A percentile compares a stretch with the other conserved stretches of the same genome.
Conservation (phyloP, 805 yeast genomes). For the Ogataea salicorniae region DNA sequence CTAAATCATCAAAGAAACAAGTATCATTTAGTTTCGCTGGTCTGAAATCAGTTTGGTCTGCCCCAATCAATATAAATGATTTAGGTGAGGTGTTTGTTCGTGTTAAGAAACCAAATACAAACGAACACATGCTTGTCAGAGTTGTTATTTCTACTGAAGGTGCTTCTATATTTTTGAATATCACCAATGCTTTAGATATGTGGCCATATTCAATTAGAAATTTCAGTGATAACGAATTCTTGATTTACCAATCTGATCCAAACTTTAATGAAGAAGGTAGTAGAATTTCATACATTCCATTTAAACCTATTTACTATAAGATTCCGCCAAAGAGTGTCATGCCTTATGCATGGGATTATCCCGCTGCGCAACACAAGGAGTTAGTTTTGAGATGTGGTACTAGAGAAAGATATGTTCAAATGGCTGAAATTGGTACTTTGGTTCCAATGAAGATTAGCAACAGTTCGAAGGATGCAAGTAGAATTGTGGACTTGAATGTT, state of each 20-base stretch:
- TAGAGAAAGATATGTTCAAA: slow-evolving; percentile 69
- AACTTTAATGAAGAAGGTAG: slow-evolving; percentile 59
- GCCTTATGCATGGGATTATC: slow-evolving; percentile 99
- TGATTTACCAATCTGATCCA: slow-evolving; percentile 84
- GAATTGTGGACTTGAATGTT: slow-evolving; percentile 80
- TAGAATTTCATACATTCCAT: slow-evolving; percentile 47
- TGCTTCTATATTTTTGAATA: slow-evolving; percentile 73
- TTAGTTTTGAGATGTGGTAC: slow-evolving; percentile 67
- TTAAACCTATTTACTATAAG: slow-evolving; percentile 73
- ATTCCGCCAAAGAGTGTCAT: slow-evolving; percentile 88
- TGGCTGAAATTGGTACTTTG: slow-evolving; percentile 89
- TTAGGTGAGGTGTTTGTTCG: slow-evolving; percentile 78
- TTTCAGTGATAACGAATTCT: slow-evolving; percentile 81
- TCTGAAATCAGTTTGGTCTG: slow-evolving; percentile 65
- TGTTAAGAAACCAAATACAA: slow-evolving; percentile 50
- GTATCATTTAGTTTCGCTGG: slow-evolving; percentile 55
- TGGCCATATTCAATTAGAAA: slow-evolving; percentile 96
- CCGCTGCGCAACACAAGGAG: slow-evolving; percentile 83
- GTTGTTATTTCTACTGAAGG: slow-evolving; percentile 73
- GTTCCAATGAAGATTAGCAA: slow-evolving; percentile 77
- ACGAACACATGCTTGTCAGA: slow-evolving; percentile 64
- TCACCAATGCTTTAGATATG: slow-evolving; percentile 62
- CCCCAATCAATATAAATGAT: slow-evolving; percentile 81
- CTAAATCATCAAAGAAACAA: slow-evolving; percentile 53
- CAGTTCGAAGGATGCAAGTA: slow-evolving; percentile 31